phyloP scores from a whole-genome alignment of 78 protist species.

The Dictyostelium intermedium region DNA sequence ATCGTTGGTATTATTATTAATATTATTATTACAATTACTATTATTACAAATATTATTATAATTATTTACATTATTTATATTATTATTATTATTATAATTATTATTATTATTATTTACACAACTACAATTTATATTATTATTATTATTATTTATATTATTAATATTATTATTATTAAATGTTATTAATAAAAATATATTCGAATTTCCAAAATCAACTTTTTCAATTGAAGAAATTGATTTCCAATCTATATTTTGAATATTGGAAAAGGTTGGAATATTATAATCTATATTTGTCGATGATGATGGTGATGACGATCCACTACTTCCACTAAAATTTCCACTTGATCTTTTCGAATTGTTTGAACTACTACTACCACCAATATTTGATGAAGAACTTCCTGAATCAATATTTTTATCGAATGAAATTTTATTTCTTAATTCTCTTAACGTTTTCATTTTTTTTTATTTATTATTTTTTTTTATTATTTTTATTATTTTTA shows the following conservation, averaged over 20 bases:
- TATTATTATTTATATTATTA: not conserved
- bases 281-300: not conserved
- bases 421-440: not conserved
- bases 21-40: not conserved
- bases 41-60: not conserved
- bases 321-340: not conserved
- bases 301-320: not conserved
- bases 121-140: not conserved
- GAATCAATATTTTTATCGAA: not conserved
- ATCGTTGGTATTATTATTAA: not conserved
- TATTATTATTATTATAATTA: not conserved
- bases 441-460: not conserved
- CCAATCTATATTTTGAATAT: slow-evolving; percentile 1
- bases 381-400: not conserved
- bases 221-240: not conserved
- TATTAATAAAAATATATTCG: not conserved
- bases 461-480: not conserved
- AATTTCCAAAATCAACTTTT: not conserved
- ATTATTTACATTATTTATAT: not conserved
- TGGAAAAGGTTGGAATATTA: not conserved
- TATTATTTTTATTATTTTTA: too few species aligned
- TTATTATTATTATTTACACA: not conserved
- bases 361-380: not conserved
- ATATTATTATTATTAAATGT: not conserved
- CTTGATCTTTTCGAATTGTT: not conserved